Evolutionary conservation across 495 filamentous ascomycete genomes (phyloP), one percentile per base, ranked within the genome.

Genomic region (Neurospora pannonica): DNA sequence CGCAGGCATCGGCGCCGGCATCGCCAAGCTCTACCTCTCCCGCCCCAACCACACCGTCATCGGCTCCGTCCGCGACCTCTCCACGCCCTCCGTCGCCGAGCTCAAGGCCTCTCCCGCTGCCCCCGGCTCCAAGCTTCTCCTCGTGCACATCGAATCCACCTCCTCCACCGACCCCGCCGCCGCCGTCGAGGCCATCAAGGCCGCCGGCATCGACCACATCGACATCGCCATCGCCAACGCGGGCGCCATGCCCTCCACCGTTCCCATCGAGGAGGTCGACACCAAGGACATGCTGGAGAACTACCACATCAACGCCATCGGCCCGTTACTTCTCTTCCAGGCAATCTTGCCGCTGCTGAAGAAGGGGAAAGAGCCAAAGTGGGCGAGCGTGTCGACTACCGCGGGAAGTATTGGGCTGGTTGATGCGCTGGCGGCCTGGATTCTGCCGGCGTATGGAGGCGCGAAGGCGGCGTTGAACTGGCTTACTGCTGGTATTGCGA

Each of bases 11-110:
- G 79, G 79, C 40, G 67, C 43, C 19, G 73, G 70, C 21, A 36
- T 78, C 28, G 72, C 77, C 54, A 54, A 76, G 38, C 46, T 48
- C 24, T 82, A 78, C 62, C 78, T 82, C 60, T 75, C 74, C 38
- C 72, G 77, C 34, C 76, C 79, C 5, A 73, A 77, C 38, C 76
- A 82, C 70, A 78, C 71, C 71, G 80, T 82, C 2, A 78, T 82
- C 39, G 80, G 77, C 9, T 77, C 70, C 75, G 70, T 79, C 24
- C 79, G 79, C 15, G 54, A 77, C 39, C 42, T 73, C 10, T 67
- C 70, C 19, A 46, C 74, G 17, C 43, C 72, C 10, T 28, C 74
- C 46, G 75, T 77, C 15, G 38, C 70, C 10, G 73, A 75, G 39
- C 72, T 82, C 40, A 71, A 77, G 28, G 71, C 67, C 21, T 73